Evolutionary conservation across 495 filamentous ascomycete genomes (phyloP), one percentile per base, ranked within the genome.

Genomic region (Penicillium flavigenum): DNA sequence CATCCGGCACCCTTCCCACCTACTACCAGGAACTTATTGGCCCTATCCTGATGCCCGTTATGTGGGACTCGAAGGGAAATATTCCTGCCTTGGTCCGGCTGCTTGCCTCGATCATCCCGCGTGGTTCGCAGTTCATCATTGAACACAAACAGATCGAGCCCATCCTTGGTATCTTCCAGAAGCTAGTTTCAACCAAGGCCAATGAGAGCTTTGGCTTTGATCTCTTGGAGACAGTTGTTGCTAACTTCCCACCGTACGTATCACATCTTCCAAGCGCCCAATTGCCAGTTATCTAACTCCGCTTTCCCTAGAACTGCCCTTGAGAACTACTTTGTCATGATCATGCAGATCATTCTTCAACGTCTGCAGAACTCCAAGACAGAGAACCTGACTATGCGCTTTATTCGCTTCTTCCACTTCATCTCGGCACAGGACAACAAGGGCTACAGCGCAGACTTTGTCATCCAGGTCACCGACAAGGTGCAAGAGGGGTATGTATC

Each of bases 11-110:
- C 14, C 76, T 98, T 16, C 85, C 92, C 0, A 80, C 84, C 8
- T 86, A 86, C 61, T 96, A 92, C 74, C 83, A 90, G 63, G 78
- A 82, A 9, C 74, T 99, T 34, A 81, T 96, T 45, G 75, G 78
- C 2, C 85, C 87, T 16, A 82, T 96, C 51, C 82, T 98, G 48
- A 81, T 81, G 63, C 91, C 90, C 5, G 69, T 79, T 3, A 79
- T 90, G 53, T 99, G 95, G 95, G 89, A 95, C 51, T 88, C 87
- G 0, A 87, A 85, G 58, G 95, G 95, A 69, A 98, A 97, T 65
- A 86, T 96, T 5, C 95, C 95, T 5, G 93, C 92, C 6, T 82
- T 97, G 52, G 86, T 90, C 49, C 85, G 92, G 24, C 78, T 98
- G 48, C 74, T 99, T n/a, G 82, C 86, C 10, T 86, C 91, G 3